Conservation (phyloP, 306 rosid genomes). For the Cotoneaster glaucophyllus region DNA sequence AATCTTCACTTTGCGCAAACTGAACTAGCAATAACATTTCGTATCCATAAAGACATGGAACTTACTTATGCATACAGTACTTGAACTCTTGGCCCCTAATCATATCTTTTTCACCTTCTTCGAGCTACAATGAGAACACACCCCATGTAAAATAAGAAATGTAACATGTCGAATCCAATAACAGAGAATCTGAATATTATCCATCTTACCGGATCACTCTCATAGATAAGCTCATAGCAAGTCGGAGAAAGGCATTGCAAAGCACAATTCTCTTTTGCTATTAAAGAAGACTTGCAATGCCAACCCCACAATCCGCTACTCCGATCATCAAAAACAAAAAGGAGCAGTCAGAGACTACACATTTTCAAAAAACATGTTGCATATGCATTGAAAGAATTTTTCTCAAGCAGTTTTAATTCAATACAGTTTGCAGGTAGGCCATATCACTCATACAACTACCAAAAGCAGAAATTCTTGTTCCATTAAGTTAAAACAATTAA, state of each 20-base stretch:
- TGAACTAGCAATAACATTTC: background rate
- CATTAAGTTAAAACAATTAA: background rate
- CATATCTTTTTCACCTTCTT: slow-evolving; percentile 91
- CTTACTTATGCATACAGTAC: slow-evolving; percentile 85
- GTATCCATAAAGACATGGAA: background rate
- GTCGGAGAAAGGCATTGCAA: slow-evolving; percentile 75
- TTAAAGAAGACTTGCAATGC: slow-evolving; percentile 63
- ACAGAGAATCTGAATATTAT: background rate
- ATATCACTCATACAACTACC: no score
- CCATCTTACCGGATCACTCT: slow-evolving; percentile 75
- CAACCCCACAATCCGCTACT: slow-evolving; percentile 84
- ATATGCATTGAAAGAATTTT: background rate
- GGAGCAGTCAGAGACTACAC: background rate
- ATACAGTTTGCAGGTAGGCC: no score
- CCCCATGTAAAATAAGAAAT: background rate
- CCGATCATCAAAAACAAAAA: background rate
- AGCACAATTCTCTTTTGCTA: slow-evolving; percentile 87
- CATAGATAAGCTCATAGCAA: slow-evolving; percentile 72
- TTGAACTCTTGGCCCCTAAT: slow-evolving; percentile 76
- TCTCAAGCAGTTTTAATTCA: background rate
- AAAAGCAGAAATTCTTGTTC: background rate
- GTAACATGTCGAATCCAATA: background rate
- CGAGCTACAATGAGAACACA: slow-evolving; percentile 53
- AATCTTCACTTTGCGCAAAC: background rate
- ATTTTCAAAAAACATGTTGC: background rate